phyloP scores from a whole-genome alignment of 257 asterid species.

The Apocynum venetum region DNA sequence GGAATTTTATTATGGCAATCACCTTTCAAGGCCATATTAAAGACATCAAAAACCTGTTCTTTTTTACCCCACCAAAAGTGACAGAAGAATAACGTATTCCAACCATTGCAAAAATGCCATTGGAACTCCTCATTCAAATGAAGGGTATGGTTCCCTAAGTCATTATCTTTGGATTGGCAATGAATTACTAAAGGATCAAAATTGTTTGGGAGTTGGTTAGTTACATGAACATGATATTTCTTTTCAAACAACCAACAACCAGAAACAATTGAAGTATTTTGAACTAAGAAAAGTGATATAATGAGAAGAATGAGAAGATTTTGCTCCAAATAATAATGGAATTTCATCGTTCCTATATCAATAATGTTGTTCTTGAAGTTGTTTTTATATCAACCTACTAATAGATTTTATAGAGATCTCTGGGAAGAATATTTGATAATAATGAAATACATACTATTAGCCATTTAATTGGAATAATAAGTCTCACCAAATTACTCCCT shows the following conservation, averaged over 20 bases:
- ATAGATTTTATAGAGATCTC: too few relatives aligned
- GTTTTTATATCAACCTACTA: too few relatives aligned
- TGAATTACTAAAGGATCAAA: neutral
- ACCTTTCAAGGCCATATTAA: neutral
- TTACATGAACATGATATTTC: neutral
- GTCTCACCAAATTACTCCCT: too few relatives aligned
- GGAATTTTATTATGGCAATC: neutral
- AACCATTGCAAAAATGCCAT: neutral
- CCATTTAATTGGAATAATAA: too few relatives aligned
- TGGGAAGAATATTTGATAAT: too few relatives aligned
- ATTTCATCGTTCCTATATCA: too few relatives aligned
- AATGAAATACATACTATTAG: too few relatives aligned
- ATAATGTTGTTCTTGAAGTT: too few relatives aligned
- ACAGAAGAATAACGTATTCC: neutral
- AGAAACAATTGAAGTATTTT: neutral
- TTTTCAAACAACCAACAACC: neutral
- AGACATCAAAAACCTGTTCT: neutral
- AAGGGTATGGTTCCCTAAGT: constrained; percentile 8
- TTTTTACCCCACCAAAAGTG: neutral
- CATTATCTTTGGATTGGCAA: constrained; percentile 10
- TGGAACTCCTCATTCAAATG: neutral
- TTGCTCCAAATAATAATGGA: neutral
- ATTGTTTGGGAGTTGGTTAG: neutral
- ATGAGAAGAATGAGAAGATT: neutral
- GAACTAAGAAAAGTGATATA: neutral